These are phyloP conservation scores for Veloboletus limbatus DNA, from an alignment of 1,284 basidiomycete species.

Conservation along the genomic window DNA sequence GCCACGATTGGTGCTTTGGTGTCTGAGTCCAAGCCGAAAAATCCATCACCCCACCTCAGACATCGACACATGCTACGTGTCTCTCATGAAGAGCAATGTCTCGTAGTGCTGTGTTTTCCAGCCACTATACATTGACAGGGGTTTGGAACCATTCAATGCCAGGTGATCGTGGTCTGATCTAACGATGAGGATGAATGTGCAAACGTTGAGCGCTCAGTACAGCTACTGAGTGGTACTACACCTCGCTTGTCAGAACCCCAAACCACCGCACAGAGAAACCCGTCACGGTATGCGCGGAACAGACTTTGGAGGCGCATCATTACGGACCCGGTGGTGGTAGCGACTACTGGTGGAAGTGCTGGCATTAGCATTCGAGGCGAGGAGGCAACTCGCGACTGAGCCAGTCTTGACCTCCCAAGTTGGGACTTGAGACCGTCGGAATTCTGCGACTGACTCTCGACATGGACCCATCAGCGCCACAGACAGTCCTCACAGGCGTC, in stretches of 20 bases:
- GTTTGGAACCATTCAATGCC: conserved; percentile 41
- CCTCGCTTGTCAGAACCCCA: conserved; percentile 62
- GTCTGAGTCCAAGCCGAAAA: conserved; percentile 39
- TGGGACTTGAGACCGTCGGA: conserved; percentile 8
- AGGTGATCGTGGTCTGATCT: conserved; percentile 44
- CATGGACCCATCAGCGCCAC: conserved; percentile 41
- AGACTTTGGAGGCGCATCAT: conserved; percentile 29
- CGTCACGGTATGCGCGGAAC: conserved; percentile 15
- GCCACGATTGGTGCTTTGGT: conserved; percentile 40
- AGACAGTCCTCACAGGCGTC: conserved; percentile 53
- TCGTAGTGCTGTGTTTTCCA: conserved; percentile 65
- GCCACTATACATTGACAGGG: conserved; percentile 52
- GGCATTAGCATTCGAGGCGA: too few species aligned
- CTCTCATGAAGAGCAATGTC: conserved; percentile 73
- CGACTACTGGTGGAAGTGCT: conserved; percentile 11
- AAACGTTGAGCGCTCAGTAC: background rate
- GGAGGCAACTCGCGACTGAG: too few species aligned
- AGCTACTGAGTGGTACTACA: background rate
- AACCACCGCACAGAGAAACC: conserved; percentile 41
- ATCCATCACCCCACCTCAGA: conserved; percentile 77
- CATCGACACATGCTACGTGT: conserved; percentile 84
- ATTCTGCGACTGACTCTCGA: background rate
- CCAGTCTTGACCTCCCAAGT: too few species aligned
- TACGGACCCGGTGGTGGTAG: conserved; percentile 34
- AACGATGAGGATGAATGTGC: conserved; percentile 2